A percentile compares a stretch with the other conserved stretches of the same genome.
Evolutionary conservation across 768 basidiomycete genomes (phyloP).

Genomic region (Inosperma sp.): DNA sequence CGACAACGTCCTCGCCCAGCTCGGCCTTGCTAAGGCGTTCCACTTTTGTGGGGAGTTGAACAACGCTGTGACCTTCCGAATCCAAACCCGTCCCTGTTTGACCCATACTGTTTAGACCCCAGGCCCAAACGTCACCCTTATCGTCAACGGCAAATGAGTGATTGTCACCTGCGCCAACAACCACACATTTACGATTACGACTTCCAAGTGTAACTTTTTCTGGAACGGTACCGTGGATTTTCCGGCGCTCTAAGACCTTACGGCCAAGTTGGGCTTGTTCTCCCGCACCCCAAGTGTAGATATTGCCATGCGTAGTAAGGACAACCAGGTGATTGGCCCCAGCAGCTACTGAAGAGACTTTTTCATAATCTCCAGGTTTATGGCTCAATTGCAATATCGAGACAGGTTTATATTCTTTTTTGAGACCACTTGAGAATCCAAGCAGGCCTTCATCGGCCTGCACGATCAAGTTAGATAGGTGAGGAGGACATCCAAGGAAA

Average conservation of each 20-base stretch:
- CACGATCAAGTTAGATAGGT: constrained; percentile 5
- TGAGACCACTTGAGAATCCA: constrained; percentile 69
- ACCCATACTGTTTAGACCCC: constrained; percentile 94
- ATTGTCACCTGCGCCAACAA: constrained; percentile 75
- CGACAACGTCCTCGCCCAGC: constrained; percentile 55
- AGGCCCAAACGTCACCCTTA: constrained; percentile 80
- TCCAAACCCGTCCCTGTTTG: constrained; percentile 63
- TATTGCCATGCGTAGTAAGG: constrained; percentile 79
- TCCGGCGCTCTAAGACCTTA: constrained; percentile 81
- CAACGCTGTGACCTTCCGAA: constrained; percentile 44
- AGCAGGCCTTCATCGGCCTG: constrained; percentile 76
- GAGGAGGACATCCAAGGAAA: neutral
- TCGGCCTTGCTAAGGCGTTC: constrained; percentile 55
- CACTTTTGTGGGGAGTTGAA: constrained; percentile 64
- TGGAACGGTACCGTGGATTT: constrained; percentile 84
- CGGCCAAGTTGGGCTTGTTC: constrained; percentile 91
- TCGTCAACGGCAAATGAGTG: constrained; percentile 91
- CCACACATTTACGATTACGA: constrained; percentile 54
- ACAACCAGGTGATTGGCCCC: constrained; percentile 90
- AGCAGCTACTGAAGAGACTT: constrained; percentile 68
- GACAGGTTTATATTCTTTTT: constrained; percentile 64
- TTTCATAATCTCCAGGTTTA: constrained; percentile 62
- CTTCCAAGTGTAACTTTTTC: constrained; percentile 77
- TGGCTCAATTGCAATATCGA: constrained; percentile 54
- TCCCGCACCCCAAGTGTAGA: constrained; percentile 88